A percentile compares a stretch with the other conserved stretches of the same genome.
Evolutionary conservation across 2,329 filamentous ascomycete genomes (phyloP).

Genomic region (Blumeria graminis): DNA sequence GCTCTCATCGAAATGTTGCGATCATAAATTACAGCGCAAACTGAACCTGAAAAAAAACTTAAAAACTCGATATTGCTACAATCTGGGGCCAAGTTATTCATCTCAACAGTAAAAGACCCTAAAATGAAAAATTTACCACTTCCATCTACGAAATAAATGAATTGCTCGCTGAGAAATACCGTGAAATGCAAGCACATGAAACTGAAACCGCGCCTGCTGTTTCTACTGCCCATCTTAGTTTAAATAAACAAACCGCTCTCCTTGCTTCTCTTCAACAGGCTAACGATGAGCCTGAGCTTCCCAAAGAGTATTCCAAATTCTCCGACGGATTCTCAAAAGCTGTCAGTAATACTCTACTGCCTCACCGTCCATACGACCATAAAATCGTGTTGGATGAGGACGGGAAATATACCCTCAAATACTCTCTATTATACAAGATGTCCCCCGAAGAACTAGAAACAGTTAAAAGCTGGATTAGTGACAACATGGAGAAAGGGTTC

Average conservation of each 20-base stretch:
- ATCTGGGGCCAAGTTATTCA: not conserved
- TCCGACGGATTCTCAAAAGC: not conserved
- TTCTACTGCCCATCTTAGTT: too few relatives aligned
- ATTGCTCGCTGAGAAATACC: not conserved
- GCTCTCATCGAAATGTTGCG: too few relatives aligned
- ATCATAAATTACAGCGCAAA: too few relatives aligned
- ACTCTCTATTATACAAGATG: too few relatives aligned
- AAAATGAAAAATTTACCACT: not conserved
- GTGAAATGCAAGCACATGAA: too few relatives aligned
- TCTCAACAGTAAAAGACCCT: not conserved
- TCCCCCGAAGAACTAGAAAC: too few relatives aligned
- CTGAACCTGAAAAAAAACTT: too few relatives aligned
- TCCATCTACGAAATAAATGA: not conserved
- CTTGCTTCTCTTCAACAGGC: too few relatives aligned
- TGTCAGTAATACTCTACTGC: not conserved
- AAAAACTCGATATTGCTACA: not conserved
- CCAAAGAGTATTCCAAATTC: not conserved
- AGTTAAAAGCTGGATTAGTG: not conserved
- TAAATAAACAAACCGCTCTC: too few relatives aligned
- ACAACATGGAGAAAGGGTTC: not conserved
- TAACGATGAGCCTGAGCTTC: too few relatives aligned
- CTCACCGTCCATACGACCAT: not conserved
- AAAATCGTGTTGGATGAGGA: not conserved
- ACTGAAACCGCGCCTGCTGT: too few relatives aligned
- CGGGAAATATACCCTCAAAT: too few relatives aligned